These are phyloP conservation scores for Solanum megistacrolobum DNA, from an alignment of 257 asterid genomes.

Conservation along the genomic window DNA sequence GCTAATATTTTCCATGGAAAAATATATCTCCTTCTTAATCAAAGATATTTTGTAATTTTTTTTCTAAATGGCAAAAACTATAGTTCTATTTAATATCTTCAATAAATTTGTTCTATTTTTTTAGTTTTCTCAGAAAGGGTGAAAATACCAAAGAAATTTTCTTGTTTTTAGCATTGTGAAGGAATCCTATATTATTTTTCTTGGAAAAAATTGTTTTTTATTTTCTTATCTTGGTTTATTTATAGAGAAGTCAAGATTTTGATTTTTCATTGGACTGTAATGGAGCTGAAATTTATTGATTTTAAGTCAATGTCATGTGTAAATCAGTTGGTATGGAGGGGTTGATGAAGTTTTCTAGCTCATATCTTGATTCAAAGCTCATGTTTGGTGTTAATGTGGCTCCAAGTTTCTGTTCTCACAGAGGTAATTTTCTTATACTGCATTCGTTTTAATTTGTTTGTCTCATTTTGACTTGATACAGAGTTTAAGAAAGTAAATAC, in stretches of 20 bases:
- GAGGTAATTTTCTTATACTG: slow-evolving; percentile 23
- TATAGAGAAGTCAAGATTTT: not conserved
- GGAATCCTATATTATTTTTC: not conserved
- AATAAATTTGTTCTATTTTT: not conserved
- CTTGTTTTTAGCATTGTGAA: not conserved
- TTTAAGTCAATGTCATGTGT: slow-evolving; percentile 22
- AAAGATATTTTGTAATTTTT: not conserved
- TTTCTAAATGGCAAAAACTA: not conserved
- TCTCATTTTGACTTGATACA: rapidly evolving
- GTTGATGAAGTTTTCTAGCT: slow-evolving; percentile 26
- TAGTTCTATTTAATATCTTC: not conserved
- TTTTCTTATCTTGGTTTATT: not conserved
- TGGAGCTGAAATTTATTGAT: slow-evolving; percentile 33
- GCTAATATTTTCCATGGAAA: not conserved
- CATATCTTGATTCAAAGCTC: slow-evolving; percentile 21
- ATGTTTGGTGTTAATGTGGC: slow-evolving; percentile 10
- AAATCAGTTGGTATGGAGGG: slow-evolving; percentile 25
- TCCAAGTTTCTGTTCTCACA: slow-evolving; percentile 25
- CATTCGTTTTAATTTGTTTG: not conserved
- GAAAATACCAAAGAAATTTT: not conserved
- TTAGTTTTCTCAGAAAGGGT: not conserved
- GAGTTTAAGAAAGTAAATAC: not conserved
- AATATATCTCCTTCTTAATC: not conserved
- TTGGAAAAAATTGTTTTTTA: not conserved
- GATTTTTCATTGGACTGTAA: not conserved